These are phyloP conservation scores for Gomphus bonarii DNA, from an alignment of 1,284 basidiomycete genomes.

Conservation along the genomic window DNA sequence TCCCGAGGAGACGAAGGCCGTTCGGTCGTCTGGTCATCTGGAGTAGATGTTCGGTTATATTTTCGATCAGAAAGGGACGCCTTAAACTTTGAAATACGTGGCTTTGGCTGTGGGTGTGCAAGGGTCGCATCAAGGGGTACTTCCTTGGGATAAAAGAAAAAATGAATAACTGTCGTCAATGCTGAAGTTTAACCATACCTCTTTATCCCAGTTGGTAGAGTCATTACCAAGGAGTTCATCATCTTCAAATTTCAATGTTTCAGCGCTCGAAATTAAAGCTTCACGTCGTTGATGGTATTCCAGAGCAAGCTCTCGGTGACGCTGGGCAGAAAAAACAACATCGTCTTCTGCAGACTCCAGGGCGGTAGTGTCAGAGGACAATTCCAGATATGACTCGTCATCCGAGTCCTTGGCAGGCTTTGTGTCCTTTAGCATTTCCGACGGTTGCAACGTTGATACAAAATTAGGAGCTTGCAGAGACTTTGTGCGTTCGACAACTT, in stretches of 20 bases:
- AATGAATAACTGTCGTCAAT: constrained; percentile 12
- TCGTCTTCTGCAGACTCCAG: constrained; percentile 42
- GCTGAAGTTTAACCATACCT: constrained; percentile 24
- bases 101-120: constrained; percentile 29
- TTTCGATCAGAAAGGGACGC: constrained; percentile 31
- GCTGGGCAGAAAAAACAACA: constrained; percentile 30
- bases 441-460: background rate
- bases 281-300: constrained; percentile 55
- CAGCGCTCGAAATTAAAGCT: constrained; percentile 41
- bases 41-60: constrained; percentile 29
- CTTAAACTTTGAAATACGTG: constrained; percentile 52
- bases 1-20: constrained; percentile 14
- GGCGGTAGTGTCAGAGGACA: constrained; percentile 28
- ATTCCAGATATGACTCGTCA: constrained; percentile 38
- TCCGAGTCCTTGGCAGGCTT: constrained; percentile 30
- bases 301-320: constrained; percentile 65
- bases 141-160: constrained; percentile 29
- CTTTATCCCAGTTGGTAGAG: background rate
- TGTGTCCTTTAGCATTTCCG: background rate
- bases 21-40: constrained; percentile 9
- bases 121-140: constrained; percentile 32
- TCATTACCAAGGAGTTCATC: background rate
- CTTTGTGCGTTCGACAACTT: constrained; percentile 56
- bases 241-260: constrained; percentile 34
- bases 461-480: constrained; percentile 15